phyloP scores from a whole-genome alignment of 192 early-diverging fungal species.

The Jimgerdemannia lactiflua region DNA sequence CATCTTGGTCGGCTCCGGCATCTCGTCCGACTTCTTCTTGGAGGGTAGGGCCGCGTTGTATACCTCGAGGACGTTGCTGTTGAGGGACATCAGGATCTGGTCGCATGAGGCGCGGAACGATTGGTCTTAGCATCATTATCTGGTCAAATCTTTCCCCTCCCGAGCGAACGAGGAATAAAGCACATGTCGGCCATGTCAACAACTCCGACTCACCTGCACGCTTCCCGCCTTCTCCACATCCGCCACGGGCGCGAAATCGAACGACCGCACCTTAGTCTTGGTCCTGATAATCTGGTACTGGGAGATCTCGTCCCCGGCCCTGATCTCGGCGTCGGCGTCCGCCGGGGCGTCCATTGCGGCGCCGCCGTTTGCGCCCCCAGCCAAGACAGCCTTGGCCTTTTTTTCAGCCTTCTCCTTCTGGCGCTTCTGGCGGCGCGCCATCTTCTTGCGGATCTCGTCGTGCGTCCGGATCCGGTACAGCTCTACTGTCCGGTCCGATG shows the following conservation, averaged over 20 bases:
- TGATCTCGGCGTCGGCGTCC: constrained; percentile 49
- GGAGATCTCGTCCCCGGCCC: constrained; percentile 76
- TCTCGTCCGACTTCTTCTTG: constrained; percentile 60
- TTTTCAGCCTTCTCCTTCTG: constrained; percentile 70
- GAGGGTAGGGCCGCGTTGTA: constrained; percentile 62
- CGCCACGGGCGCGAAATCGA: constrained; percentile 63
- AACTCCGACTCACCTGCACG: constrained; percentile 39
- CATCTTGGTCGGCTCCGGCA: constrained; percentile 61
- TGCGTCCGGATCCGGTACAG: constrained; percentile 75
- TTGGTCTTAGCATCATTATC: too few species aligned
- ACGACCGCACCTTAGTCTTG: constrained; percentile 76
- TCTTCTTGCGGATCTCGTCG: constrained; percentile 83
- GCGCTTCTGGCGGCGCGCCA: constrained; percentile 76
- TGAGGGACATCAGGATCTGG: constrained; percentile 67
- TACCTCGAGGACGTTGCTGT: constrained; percentile 83
- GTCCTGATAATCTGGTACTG: constrained; percentile 70
- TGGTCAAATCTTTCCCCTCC: too few species aligned
- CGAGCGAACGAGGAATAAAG: background rate
- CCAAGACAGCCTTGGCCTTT: constrained; percentile 5
- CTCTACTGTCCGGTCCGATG: constrained; percentile 80
- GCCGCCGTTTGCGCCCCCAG: constrained; percentile 34
- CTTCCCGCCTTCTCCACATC: constrained; percentile 46
- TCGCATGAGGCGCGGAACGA: constrained; percentile 3
- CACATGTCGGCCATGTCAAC: constrained; percentile 32
- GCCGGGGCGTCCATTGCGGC: constrained; percentile 28